Evolutionary conservation across 2,329 filamentous ascomycete species (phyloP).

Genomic region (Canariomyces notabilis): DNA sequence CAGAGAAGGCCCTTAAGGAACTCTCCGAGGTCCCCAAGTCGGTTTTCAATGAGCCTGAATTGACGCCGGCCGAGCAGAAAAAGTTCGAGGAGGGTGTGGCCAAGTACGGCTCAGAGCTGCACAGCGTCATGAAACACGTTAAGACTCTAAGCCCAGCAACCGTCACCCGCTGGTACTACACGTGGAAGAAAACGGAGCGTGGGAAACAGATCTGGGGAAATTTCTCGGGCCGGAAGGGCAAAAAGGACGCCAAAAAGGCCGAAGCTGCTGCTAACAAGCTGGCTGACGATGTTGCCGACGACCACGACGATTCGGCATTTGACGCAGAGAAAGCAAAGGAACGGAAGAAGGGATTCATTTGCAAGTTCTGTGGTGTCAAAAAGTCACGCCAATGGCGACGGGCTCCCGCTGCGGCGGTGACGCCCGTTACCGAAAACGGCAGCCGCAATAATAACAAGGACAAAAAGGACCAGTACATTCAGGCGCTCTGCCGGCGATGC

Average conservation of each 20-base stretch:
- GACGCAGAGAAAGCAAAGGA: constrained; percentile 77
- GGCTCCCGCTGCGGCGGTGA: constrained; percentile 71
- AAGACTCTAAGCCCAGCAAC: constrained; percentile 74
- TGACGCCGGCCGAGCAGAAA: constrained; percentile 73
- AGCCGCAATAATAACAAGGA: constrained; percentile 69
- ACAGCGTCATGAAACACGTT: constrained; percentile 77
- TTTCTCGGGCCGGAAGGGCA: constrained; percentile 80
- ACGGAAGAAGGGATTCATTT: constrained; percentile 80
- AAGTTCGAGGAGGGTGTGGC: constrained; percentile 87
- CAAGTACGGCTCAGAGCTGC: constrained; percentile 87
- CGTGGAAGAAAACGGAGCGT: constrained; percentile 90
- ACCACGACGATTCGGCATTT: constrained; percentile 91
- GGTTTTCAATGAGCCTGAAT: constrained; percentile 77
- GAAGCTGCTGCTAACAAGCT: constrained; percentile 70
- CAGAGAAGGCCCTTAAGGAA: constrained; percentile 63
- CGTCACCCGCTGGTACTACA: constrained; percentile 91
- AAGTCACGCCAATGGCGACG: constrained; percentile 85
- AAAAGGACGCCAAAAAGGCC: constrained; percentile 74
- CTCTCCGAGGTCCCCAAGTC: constrained; percentile 64
- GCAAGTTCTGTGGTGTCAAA: constrained; percentile 84
- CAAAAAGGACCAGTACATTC: constrained; percentile 67
- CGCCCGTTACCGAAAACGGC: constrained; percentile 60
- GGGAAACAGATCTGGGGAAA: constrained; percentile 87
- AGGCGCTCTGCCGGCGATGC: constrained; percentile 84
- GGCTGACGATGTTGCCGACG: constrained; percentile 87